Evolutionary conservation across 1,284 basidiomycete genomes (phyloP).

Genomic region (Stygiomarasmius scandens): DNA sequence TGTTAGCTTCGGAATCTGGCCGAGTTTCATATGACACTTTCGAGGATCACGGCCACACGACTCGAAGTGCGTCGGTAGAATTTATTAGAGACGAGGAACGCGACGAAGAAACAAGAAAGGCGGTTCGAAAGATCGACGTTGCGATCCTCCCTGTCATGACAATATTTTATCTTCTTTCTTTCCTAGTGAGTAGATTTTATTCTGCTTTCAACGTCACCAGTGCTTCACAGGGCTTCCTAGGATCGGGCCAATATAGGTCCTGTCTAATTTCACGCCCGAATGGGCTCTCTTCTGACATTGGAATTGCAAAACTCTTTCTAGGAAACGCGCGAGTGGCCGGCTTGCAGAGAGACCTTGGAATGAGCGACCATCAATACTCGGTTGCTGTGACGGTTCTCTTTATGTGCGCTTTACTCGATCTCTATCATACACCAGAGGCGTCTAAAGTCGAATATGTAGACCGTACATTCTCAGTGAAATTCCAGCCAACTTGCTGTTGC

Average conservation of each 20-base stretch:
- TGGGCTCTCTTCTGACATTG: conserved; percentile 16
- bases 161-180: conserved; percentile 49
- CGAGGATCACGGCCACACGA: too few species aligned
- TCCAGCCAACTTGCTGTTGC: conserved; percentile 52
- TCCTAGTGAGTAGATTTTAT: conserved; percentile 39
- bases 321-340: conserved; percentile 62
- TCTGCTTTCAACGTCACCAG: not conserved
- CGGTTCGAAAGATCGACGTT: not conserved
- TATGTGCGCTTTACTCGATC: conserved; percentile 33
- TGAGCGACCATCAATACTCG: conserved; percentile 48
- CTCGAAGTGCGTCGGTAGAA: too few species aligned
- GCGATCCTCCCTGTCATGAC: conserved; percentile 31
- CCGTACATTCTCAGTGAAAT: conserved; percentile 59
- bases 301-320: conserved; percentile 27
- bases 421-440: not conserved
- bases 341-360: conserved; percentile 46
- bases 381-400: conserved; percentile 50
- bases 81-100: too few species aligned
- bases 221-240: conserved; percentile 15
- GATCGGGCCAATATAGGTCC: conserved; percentile 35
- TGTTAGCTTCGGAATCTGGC: too few species aligned
- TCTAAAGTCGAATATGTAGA: conserved; percentile 25
- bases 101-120: not conserved
- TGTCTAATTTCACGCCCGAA: conserved; percentile 6
- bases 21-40: too few species aligned